Percentiles rank a stretch among this genome's conserved stretches.
phyloP scores from a whole-genome alignment of 371 early-diverging fungal species.

The Dichotomocladium elegans region DNA sequence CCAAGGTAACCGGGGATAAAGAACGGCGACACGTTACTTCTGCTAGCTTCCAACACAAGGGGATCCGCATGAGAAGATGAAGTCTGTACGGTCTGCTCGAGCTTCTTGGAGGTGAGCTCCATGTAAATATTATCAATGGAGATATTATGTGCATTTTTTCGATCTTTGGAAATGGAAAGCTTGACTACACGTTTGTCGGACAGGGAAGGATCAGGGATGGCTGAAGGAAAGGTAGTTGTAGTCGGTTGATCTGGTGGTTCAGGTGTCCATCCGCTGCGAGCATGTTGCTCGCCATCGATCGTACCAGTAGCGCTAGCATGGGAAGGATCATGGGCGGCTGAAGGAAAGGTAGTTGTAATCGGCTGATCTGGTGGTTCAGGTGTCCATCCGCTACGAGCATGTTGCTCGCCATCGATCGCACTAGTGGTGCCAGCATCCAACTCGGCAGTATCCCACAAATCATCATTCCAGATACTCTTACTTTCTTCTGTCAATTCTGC shows the following conservation, averaged over 20 bases:
- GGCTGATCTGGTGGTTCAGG: conserved; percentile 2
- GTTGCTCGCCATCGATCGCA: not conserved
- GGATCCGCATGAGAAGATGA: no score
- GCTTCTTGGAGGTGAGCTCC: no score
- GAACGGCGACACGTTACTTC: conserved; percentile 5
- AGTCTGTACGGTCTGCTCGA: no score
- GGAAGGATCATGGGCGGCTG: no score
- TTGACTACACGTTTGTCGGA: no score
- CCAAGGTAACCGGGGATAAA: conserved; percentile 4
- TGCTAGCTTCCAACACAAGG: no score
- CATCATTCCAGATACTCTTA: conserved; percentile 2
- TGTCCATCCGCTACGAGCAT: conserved; percentile 1
- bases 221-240: not conserved
- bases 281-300: no score
- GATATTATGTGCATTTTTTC: not conserved
- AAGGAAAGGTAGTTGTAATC: not conserved
- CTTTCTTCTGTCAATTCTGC: no score
- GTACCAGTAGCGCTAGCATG: no score
- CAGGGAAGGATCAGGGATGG: no score
- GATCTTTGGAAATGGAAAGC: no score
- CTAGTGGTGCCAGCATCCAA: not conserved
- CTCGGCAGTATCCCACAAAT: conserved; percentile 1
- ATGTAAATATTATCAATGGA: not conserved
- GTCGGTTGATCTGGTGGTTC: not conserved
- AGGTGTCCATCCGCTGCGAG: not conserved